phyloP scores from a whole-genome alignment of 768 basidiomycete species.

The Russula ochroleuca region DNA sequence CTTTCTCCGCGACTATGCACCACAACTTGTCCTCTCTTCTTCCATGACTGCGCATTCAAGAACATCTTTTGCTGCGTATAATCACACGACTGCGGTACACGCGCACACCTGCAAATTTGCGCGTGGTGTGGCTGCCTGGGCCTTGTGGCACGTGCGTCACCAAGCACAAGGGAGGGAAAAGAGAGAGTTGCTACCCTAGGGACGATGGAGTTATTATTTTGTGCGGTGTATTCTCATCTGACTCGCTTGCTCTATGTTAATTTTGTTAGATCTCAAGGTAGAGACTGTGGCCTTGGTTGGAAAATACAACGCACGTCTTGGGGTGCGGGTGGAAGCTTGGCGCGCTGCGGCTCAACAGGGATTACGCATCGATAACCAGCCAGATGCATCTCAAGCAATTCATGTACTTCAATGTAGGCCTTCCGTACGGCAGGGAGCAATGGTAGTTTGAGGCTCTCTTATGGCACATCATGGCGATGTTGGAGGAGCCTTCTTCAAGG shows the following conservation, averaged over 20 bases:
- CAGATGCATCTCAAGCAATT: neutral
- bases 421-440: neutral
- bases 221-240: neutral
- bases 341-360: too few relatives aligned
- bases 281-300: neutral
- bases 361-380: neutral
- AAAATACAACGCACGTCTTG: neutral
- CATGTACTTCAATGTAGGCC: neutral
- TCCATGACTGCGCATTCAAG: too few relatives aligned
- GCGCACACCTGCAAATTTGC: too few relatives aligned
- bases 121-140: too few relatives aligned
- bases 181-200: neutral
- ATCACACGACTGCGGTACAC: neutral
- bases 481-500: too few relatives aligned
- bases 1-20: neutral
- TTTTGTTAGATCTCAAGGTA: neutral
- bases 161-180: neutral
- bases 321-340: neutral
- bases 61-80: neutral
- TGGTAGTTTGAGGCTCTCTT: neutral
- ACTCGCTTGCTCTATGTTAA: neutral
- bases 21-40: neutral
- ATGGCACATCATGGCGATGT: neutral
- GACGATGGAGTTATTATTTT: neutral
- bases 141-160: neutral